phyloP scores from a whole-genome alignment of 768 basidiomycete genomes.

The Lyophyllum shimeji region DNA sequence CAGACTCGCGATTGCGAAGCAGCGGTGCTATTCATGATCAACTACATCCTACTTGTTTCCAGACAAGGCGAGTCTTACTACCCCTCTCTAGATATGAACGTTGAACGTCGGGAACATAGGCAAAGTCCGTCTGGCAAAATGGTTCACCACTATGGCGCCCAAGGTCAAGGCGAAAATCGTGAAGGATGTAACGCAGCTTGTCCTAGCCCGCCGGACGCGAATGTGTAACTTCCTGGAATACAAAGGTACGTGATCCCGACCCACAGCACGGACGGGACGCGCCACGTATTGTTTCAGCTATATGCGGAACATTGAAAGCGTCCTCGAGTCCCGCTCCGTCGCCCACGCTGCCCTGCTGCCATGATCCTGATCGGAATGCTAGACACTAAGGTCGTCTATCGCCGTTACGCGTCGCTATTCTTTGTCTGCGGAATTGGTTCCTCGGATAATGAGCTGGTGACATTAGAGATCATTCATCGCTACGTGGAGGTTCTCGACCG shows the following conservation, averaged over 20 bases:
- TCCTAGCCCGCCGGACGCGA: conserved; percentile 89
- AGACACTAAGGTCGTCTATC: conserved; percentile 90
- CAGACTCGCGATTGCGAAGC: not conserved
- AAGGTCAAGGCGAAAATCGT: conserved; percentile 96
- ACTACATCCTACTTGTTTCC: conserved; percentile 97
- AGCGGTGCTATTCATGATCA: conserved; percentile 62
- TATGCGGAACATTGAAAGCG: conserved; percentile 2
- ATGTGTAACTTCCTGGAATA: conserved; percentile 99
- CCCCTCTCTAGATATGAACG: not conserved
- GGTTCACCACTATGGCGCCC: conserved; percentile 93
- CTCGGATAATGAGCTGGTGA: conserved; percentile 87
- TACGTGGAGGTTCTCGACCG: conserved; percentile 91
- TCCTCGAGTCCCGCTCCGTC: not conserved
- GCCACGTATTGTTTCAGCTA: not conserved
- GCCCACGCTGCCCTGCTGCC: not conserved
- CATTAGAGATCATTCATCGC: conserved; percentile 91
- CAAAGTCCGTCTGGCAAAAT: conserved; percentile 97
- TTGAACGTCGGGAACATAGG: conserved; percentile 44
- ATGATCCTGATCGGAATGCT: conserved; percentile 30
- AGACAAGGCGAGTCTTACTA: conserved; percentile 73
- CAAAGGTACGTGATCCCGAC: conserved; percentile 65
- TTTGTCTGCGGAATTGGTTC: conserved; percentile 87
- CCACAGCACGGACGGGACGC: not conserved
- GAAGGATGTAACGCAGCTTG: conserved; percentile 98
- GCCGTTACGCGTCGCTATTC: conserved; percentile 94